A percentile compares a stretch with the other conserved stretches of the same genome.
Evolutionary conservation across 108 stramenopile genomes (phyloP).

Genomic region (Cyclostephanos tholiformis): DNA sequence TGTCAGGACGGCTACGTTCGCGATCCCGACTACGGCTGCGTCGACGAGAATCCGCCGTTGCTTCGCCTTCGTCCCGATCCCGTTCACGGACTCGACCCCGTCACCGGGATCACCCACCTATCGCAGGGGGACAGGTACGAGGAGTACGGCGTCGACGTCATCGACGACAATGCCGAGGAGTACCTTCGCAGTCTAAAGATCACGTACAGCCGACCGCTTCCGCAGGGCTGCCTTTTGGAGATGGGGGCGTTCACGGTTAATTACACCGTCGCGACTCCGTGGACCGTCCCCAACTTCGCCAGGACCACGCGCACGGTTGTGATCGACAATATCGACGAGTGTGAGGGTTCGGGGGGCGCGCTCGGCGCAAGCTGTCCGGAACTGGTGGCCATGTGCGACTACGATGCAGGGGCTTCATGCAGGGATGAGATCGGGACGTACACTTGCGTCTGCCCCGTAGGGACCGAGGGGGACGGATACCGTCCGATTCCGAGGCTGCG

Average conservation of each 20-base stretch:
- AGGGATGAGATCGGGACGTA: slow-evolving; percentile 86
- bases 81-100: slow-evolving; percentile 19
- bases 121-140: slow-evolving; percentile 87
- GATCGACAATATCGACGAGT: slow-evolving; percentile 93
- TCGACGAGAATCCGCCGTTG: slow-evolving; percentile 82
- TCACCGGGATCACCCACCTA: slow-evolving; percentile 55
- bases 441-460: slow-evolving; percentile 83
- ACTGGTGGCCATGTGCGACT: slow-evolving; percentile 83
- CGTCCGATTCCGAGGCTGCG: slow-evolving; percentile 37
- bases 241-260: slow-evolving; percentile 90
- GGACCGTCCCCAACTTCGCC: slow-evolving; percentile 75
- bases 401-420: slow-evolving; percentile 74
- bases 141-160: slow-evolving; percentile 86
- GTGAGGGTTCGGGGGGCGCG: slow-evolving; percentile 46
- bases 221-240: slow-evolving; percentile 77
- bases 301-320: slow-evolving; percentile 74
- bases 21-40: slow-evolving; percentile 70
- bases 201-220: slow-evolving; percentile 79
- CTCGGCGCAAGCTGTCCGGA: slow-evolving; percentile 62
- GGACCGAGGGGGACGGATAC: slow-evolving; percentile 90
- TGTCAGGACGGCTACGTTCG: slow-evolving; percentile 81
- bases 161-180: slow-evolving; percentile 89
- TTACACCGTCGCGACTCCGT: slow-evolving; percentile 91
- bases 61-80: slow-evolving; percentile 29
- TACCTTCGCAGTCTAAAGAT: slow-evolving; percentile 84